Conservation (phyloP, 257 asterid species). For the Solanum ahanhuiri region DNA sequence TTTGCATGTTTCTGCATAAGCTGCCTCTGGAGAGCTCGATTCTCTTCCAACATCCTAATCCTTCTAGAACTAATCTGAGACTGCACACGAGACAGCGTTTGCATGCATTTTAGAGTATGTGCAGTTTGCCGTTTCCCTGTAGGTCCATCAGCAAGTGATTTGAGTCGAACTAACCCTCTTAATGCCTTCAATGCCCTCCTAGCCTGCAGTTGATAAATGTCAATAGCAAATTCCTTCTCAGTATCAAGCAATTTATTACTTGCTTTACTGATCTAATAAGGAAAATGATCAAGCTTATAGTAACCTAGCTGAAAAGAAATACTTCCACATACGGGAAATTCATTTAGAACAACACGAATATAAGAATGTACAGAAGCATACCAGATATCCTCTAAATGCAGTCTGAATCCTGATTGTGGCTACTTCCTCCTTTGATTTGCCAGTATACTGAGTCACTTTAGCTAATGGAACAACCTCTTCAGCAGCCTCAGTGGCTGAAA, state of each 20-base stretch:
- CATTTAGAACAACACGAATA: not conserved
- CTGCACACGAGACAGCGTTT: constrained; percentile 79
- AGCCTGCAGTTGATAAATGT: constrained; percentile 42
- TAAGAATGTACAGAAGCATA: constrained; percentile 2
- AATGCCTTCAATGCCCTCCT: constrained; percentile 81
- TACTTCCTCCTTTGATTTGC: constrained; percentile 67
- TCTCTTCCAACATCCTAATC: constrained; percentile 79
- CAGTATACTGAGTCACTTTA: constrained; percentile 32
- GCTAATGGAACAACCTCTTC: constrained; percentile 46
- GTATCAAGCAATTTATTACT: not conserved
- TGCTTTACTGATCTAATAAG: not conserved
- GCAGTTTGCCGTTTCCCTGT: constrained; percentile 83
- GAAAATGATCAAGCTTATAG: not conserved
- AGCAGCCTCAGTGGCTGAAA: constrained; percentile 57
- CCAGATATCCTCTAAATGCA: constrained; percentile 87
- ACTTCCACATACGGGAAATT: not conserved
- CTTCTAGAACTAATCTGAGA: constrained; percentile 84
- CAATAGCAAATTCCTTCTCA: not conserved
- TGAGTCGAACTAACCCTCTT: constrained; percentile 83
- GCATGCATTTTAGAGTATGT: constrained; percentile 79
- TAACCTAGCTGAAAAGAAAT: not conserved
- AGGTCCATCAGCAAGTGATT: constrained; percentile 76
- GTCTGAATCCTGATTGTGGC: constrained; percentile 85
- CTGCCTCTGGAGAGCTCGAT: constrained; percentile 83
- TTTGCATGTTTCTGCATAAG: constrained; percentile 81